Evolutionary conservation across 2,329 filamentous ascomycete genomes (phyloP), one percentile per base, ranked within the genome.

Genomic region (Aspergillus texensis): DNA sequence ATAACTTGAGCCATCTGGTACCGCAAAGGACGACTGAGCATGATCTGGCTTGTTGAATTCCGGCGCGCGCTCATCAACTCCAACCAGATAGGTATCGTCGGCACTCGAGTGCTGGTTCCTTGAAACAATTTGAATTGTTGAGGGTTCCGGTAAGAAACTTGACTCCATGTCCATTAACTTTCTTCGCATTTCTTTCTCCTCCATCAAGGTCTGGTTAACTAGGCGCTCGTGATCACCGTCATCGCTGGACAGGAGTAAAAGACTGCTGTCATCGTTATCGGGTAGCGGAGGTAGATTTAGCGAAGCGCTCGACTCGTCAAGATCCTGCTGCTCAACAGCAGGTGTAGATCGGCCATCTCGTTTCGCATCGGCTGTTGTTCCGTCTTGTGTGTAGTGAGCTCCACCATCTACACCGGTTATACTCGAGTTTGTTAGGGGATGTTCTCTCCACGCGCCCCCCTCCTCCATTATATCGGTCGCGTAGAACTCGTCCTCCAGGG

Each of bases 131-230:
- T 78, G 77, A 26, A 83, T 74, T 2, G 78, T 77, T 3, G 83
- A 83, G 2, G 81, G 78, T 53, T 88, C 86, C 0, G 86, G 86
- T 52, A 89, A 65, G 68, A 89, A 89, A 70, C 86, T 89, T 4
- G 87, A 89, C 72, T 89, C 87, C 61, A 88, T 81, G 67, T 89
- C 86, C 80, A 86, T 83, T 66, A 89, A 73, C 66, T 84, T 84
- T 62, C 82, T 80, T 67, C 83, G 82, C 84, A 89, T 88, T 69
- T 87, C 86, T 58, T 78, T 79, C 73, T 89, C 86, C 68, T 87
- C 82, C 41, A 88, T 71, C 32, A 79, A 70, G 0, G 78, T 81
- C 61, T 79, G 76, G 57, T 80, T 79, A 43, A 75, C 75, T 43
- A 65, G 67, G 56, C 71, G 74, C 56, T 78, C 73, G 55, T 72